Base-by-base conservation (phyloP, 2,329 filamentous ascomycete genomes). In the Fusarium robinianum region DNA sequence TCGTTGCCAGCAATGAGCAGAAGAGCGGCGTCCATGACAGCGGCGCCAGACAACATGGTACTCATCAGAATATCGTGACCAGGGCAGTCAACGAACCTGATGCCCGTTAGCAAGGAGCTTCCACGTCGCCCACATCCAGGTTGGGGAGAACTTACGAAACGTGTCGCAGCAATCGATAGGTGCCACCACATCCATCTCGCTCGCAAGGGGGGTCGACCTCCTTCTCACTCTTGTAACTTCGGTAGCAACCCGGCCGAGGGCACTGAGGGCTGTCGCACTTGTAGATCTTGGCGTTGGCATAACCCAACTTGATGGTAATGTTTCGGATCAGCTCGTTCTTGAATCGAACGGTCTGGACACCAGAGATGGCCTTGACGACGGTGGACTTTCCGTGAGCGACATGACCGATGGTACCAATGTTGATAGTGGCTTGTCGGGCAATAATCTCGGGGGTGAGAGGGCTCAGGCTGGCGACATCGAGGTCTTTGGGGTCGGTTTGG, bases 61-160 rank as follows among this genome's bases (percentile, higher is more conserved):
- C 92, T 97, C 94, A 99, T 99, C 71, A 99, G 91, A 90, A 99
- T 99, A 76, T 99, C 94, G 88, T 99, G 94, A 72, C 94, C 94
- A 44, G 94, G 94, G 79, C 94, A 97, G 73, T 97, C 94, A 60
- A 97, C 94, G 70, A 97, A 99, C 11, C 89, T 92, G 58, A 15
- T 33, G 31, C 15, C n/a, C 29, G 38, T 62, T 41, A 64, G 57
- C 34, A 48, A 48, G n/a, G 23, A 25, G 26, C 31, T 45, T 27
- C 16, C 14, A 12, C 6, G 11, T 21, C 16, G n/a, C n/a, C n/a
- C n/a, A n/a, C n/a, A n/a, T n/a, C n/a, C n/a, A n/a, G n/a, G 18
- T 33, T 32, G n/a, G 12, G 8, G 32, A 25, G 34, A 37, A 81
- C 88, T 80, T 77, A 92, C 85, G 90, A 95, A 65, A 96, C 90